Percentiles rank a stretch among this genome's conserved stretches.
These are phyloP conservation scores for Torulaspora maleeae DNA, from an alignment of 805 yeast genomes.

Conservation along the genomic window DNA sequence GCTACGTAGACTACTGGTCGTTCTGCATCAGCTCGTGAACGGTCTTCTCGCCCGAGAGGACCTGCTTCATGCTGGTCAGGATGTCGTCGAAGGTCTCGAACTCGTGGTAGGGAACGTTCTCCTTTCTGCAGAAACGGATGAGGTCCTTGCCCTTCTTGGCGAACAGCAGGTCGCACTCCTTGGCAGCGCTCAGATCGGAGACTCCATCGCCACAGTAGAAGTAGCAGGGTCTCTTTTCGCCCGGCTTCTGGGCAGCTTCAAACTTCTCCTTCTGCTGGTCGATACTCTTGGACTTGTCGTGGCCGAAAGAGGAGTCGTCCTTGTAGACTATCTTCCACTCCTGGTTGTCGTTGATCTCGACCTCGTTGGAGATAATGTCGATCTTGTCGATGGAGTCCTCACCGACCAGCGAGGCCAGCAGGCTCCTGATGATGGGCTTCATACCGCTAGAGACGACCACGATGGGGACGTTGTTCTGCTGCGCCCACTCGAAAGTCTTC, in stretches of 20 bases:
- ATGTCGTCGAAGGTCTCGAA: slow-evolving; percentile 76
- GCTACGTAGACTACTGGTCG: slow-evolving; percentile 1
- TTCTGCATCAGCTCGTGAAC: slow-evolving; percentile 34
- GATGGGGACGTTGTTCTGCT: slow-evolving; percentile 66
- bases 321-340: slow-evolving; percentile 82
- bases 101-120: slow-evolving; percentile 77
- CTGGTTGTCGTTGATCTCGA: slow-evolving; percentile 49
- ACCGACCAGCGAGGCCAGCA: slow-evolving; percentile 72
- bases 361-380: slow-evolving; percentile 79
- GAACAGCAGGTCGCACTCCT: slow-evolving; percentile 87
- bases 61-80: slow-evolving; percentile 51
- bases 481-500: slow-evolving; percentile 75
- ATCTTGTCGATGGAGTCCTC: slow-evolving; percentile 65
- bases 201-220: slow-evolving; percentile 99
- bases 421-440: slow-evolving; percentile 82
- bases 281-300: slow-evolving; percentile 86
- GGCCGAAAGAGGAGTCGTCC: slow-evolving; percentile 88
- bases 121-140: slow-evolving; percentile 74
- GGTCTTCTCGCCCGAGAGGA: slow-evolving; percentile 40
- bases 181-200: slow-evolving; percentile 89
- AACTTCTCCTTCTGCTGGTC: slow-evolving; percentile 38
- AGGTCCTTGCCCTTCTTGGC: slow-evolving; percentile 92
- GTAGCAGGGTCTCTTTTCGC: slow-evolving; percentile 52
- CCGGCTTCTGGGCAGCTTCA: slow-evolving; percentile 29
- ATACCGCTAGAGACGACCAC: slow-evolving; percentile 89